These are phyloP conservation scores for Aspergillus terreus DNA, from an alignment of 2,329 filamentous ascomycete species.

Conservation along the genomic window DNA sequence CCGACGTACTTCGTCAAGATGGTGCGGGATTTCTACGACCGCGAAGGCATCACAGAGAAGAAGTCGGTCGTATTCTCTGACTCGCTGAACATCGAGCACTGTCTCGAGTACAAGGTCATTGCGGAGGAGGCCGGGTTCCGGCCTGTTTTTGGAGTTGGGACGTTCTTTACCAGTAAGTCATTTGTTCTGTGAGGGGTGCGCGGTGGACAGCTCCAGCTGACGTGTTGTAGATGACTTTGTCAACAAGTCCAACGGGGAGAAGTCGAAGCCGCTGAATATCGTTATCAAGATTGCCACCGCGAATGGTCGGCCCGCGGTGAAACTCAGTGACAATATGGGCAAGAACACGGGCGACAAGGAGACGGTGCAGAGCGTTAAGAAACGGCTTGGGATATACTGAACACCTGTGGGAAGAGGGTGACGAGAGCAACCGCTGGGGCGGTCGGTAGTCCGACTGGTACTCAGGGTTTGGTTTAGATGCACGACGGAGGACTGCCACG, in stretches of 20 bases:
- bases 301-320: conserved; percentile 75
- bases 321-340: conserved; percentile 85
- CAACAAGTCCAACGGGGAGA: conserved; percentile 67
- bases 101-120: conserved; percentile 81
- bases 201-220: too few relatives aligned
- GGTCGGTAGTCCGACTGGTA: not conserved
- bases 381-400: conserved; percentile 82
- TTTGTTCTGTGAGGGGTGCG: not conserved
- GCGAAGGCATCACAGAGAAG: conserved; percentile 68
- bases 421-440: conserved; percentile 76
- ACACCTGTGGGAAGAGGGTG: conserved; percentile 74
- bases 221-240: conserved; percentile 67
- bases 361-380: conserved; percentile 79
- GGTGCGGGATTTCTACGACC: conserved; percentile 78
- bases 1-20: conserved; percentile 73
- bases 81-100: conserved; percentile 85
- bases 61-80: conserved; percentile 96
- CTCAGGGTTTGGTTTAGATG: not conserved
- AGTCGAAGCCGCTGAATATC: conserved; percentile 90
- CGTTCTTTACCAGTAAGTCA: conserved; percentile 75
- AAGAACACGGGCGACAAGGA: conserved; percentile 90
- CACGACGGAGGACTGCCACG: not conserved
- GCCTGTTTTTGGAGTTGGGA: conserved; percentile 90
- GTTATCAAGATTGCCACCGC: conserved; percentile 95
- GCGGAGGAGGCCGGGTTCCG: conserved; percentile 77